Conservation (phyloP, 2,329 filamentous ascomycete genomes). For the Talaromyces sp. region DNA sequence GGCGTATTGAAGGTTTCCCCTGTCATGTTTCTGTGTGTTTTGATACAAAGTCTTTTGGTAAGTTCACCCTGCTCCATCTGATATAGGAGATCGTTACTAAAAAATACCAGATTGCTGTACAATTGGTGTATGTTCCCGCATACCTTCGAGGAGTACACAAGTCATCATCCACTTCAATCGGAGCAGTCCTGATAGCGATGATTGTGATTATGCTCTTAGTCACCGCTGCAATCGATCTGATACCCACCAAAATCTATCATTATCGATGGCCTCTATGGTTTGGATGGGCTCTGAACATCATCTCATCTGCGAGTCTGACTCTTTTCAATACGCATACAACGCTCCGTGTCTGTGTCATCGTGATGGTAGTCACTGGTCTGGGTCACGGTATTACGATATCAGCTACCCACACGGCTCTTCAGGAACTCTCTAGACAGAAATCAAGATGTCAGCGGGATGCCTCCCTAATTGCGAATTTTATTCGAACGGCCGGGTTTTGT, state of each 20-base stretch:
- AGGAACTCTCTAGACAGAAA: neutral
- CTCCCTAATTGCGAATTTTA: constrained; percentile 11
- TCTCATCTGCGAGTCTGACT: constrained; percentile 13
- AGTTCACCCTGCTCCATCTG: neutral
- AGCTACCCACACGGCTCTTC: constrained; percentile 12
- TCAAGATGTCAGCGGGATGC: constrained; percentile 7
- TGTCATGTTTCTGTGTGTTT: constrained; percentile 10
- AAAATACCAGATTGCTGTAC: constrained; percentile 12
- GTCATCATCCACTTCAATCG: constrained; percentile 1
- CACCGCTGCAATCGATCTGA: neutral
- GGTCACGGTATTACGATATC: constrained; percentile 17
- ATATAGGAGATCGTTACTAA: neutral
- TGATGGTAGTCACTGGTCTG: constrained; percentile 14
- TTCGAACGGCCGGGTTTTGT: constrained; percentile 16
- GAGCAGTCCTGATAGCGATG: constrained; percentile 10
- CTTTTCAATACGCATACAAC: neutral
- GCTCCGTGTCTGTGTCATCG: neutral
- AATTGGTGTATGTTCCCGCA: constrained; percentile 13
- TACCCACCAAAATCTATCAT: constrained; percentile 10
- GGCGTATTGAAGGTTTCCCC: constrained; percentile 3
- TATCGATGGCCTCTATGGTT: constrained; percentile 18
- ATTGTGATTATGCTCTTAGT: neutral
- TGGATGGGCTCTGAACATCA: constrained; percentile 18
- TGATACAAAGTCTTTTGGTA: constrained; percentile 20
- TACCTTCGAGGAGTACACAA: constrained; percentile 13